Conservation (phyloP, 768 basidiomycete genomes). For the Roridomyces roridus region DNA sequence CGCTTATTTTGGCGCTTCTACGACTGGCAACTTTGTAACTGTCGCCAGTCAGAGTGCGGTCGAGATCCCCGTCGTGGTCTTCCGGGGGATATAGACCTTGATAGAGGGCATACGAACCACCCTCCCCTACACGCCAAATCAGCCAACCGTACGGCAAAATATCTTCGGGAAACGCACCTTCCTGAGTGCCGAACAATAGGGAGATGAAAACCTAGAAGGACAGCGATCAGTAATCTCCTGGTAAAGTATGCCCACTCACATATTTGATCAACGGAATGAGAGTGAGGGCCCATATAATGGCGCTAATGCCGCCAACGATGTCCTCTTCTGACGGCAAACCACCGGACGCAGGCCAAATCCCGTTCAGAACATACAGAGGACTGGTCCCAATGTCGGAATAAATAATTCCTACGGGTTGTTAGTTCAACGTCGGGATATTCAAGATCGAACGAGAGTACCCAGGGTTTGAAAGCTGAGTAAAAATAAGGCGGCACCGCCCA, state of each 20-base stretch:
- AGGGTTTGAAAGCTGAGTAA: conserved; percentile 42
- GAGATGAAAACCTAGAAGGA: conserved; percentile 59
- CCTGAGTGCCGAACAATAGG: conserved; percentile 52
- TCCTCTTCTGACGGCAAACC: conserved; percentile 61
- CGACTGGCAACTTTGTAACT: conserved; percentile 29
- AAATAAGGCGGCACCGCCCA: conserved; percentile 38
- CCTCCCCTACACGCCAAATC: conserved; percentile 54
- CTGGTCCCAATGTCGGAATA: conserved; percentile 63
- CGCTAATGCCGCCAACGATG: conserved; percentile 65
- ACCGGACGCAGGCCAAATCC: conserved; percentile 60
- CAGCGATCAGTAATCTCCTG: conserved; percentile 40
- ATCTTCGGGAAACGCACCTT: conserved; percentile 44
- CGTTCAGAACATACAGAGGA: conserved; percentile 69
- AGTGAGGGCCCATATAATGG: conserved; percentile 70
- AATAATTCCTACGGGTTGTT: conserved; percentile 44
- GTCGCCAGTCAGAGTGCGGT: conserved; percentile 61
- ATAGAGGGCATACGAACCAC: conserved; percentile 69
- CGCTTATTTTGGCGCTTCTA: conserved; percentile 31
- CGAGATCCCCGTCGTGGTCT: conserved; percentile 50
- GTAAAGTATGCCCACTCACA: conserved; percentile 36
- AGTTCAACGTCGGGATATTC: not conserved
- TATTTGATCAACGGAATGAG: conserved; percentile 71
- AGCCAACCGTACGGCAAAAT: not conserved
- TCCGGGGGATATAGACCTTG: conserved; percentile 64
- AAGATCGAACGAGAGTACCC: conserved; percentile 21